Evolutionary conservation across 225 moss, liverwort and hornwort genomes (phyloP).

Genomic region (Rhytidiadelphus loreus): DNA sequence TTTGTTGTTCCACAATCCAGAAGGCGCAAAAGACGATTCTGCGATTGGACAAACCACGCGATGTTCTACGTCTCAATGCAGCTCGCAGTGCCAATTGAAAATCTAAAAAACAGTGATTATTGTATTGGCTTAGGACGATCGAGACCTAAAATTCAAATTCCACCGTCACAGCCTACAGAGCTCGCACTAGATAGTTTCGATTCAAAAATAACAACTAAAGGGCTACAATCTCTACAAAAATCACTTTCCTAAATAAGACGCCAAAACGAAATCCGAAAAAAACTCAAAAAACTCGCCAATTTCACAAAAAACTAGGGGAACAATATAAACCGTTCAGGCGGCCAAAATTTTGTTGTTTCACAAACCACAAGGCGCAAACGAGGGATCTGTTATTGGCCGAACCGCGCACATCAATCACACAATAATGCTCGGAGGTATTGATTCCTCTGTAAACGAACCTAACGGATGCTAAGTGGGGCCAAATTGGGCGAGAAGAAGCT

Average conservation of each 20-base stretch:
- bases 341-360: not conserved
- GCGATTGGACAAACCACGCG: not conserved
- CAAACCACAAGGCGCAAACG: not conserved
- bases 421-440: not conserved
- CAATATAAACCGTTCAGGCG: not conserved
- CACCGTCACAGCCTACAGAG: not conserved
- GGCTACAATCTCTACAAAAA: not conserved
- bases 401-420: not conserved
- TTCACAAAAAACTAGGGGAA: not conserved
- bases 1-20: not conserved
- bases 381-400: not conserved
- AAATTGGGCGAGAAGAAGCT: not conserved
- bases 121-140: not conserved
- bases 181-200: not conserved
- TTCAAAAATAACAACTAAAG: not conserved
- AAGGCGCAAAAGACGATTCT: not conserved
- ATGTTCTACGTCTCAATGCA: not conserved
- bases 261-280: not conserved
- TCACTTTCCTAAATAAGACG: not conserved
- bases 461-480: not conserved
- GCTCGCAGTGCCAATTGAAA: not conserved
- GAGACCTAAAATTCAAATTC: not conserved
- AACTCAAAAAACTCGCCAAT: not conserved
- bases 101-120: not conserved
- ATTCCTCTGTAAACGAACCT: not conserved